phyloP scores from a whole-genome alignment of 371 early-diverging fungal species.

The Conidiobolus incongruus region DNA sequence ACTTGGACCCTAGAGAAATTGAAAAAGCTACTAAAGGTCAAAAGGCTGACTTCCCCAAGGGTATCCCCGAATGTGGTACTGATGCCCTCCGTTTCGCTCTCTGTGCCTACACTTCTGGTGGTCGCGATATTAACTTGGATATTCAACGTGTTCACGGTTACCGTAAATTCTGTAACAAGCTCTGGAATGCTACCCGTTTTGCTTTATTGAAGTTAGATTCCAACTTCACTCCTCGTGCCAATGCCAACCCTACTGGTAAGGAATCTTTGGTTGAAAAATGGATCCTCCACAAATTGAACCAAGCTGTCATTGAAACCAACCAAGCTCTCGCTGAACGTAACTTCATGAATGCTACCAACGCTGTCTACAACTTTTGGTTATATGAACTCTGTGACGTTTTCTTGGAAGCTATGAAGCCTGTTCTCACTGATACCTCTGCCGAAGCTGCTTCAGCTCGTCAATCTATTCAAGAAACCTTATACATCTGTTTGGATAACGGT shows the following conservation, averaged over 20 bases:
- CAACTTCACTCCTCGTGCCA: slow-evolving; percentile 41
- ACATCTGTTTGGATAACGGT: slow-evolving; percentile 83
- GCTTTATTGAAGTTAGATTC: slow-evolving; percentile 78
- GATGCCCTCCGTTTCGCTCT: slow-evolving; percentile 98
- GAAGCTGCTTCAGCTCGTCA: slow-evolving; percentile 21
- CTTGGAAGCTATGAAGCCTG: slow-evolving; percentile 80
- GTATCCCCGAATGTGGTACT: slow-evolving; percentile 97
- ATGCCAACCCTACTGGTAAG: slow-evolving; percentile 40
- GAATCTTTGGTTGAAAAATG: slow-evolving; percentile 81
- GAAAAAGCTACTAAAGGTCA: slow-evolving; percentile 73
- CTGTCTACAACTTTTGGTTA: slow-evolving; percentile 87
- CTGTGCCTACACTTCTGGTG: slow-evolving; percentile 66
- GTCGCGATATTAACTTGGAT: slow-evolving; percentile 91
- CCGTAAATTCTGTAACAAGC: slow-evolving; percentile 99
- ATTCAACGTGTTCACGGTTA: slow-evolving; percentile 94
- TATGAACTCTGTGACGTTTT: slow-evolving; percentile 97
- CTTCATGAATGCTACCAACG: slow-evolving; percentile 87
- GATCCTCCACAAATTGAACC: slow-evolving; percentile 82
- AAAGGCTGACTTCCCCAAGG: slow-evolving; percentile 87
- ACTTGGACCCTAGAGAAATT: slow-evolving; percentile 86
- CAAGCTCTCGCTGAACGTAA: slow-evolving; percentile 59
- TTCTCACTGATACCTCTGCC: slow-evolving; percentile 24
- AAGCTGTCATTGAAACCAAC: slow-evolving; percentile 53
- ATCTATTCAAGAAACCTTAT: slow-evolving; percentile 61
- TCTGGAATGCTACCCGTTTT: slow-evolving; percentile 97